Evolutionary conservation across 225 moss, liverwort and hornwort species (phyloP).

Genomic region (Ulota crispa): DNA sequence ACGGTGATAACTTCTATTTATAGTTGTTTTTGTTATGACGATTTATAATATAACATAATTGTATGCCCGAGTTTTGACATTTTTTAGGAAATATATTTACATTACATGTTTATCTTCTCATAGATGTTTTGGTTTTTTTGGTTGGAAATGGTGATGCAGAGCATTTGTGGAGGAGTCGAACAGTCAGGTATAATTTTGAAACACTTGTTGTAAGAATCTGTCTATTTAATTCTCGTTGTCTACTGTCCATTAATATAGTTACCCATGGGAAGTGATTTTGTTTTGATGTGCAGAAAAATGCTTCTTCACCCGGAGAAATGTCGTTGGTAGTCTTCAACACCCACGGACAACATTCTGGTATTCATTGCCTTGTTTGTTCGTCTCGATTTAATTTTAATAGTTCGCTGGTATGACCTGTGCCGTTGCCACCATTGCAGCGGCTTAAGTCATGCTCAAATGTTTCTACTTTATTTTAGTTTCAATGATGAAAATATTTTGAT

Average conservation of each 20-base stretch:
- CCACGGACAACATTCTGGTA: conserved; percentile 79
- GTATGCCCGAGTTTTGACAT: background rate
- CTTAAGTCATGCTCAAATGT: background rate
- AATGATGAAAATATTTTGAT: background rate
- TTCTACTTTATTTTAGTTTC: background rate
- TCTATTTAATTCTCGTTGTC: background rate
- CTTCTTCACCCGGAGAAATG: conserved; percentile 69
- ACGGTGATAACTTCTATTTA: background rate
- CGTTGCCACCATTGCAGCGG: background rate
- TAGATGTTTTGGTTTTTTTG: conserved; percentile 15
- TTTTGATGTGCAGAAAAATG: conserved; percentile 61
- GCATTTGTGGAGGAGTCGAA: conserved; percentile 55
- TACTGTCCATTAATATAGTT: background rate
- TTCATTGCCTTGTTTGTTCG: conserved; percentile 12
- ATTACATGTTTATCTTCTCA: conserved; percentile 6
- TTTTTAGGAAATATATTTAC: background rate
- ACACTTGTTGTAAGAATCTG: background rate
- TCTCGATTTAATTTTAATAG: background rate
- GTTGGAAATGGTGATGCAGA: conserved; percentile 40
- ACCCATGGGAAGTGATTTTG: background rate
- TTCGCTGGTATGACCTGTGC: background rate
- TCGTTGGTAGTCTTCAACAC: conserved; percentile 75
- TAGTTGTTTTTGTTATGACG: background rate
- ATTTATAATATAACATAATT: background rate
- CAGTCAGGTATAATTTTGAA: conserved; percentile 41